Evolutionary conservation across 768 basidiomycete species (phyloP).

Genomic region (Hypsizygus marmoreus): DNA sequence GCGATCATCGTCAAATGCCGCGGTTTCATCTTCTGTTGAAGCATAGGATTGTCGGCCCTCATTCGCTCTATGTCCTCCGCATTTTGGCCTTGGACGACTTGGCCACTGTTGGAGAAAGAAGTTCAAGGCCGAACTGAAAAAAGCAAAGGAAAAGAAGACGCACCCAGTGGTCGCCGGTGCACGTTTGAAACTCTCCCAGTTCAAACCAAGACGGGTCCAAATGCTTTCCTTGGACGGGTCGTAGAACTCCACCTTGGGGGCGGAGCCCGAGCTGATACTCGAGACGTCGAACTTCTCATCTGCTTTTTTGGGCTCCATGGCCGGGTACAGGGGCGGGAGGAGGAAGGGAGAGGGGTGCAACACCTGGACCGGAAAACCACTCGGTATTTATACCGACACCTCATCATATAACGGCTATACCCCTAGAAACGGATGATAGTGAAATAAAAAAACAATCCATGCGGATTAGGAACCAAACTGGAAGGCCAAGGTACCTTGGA

Average conservation of each 20-base stretch:
- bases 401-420: conserved; percentile 2
- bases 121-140: neutral
- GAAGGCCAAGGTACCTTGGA: conserved; percentile 9
- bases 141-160: conserved; percentile 8
- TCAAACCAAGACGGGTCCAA: conserved; percentile 46
- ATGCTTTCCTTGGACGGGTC: conserved; percentile 48
- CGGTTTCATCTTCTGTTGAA: conserved; percentile 51
- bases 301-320: conserved; percentile 33
- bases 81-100: conserved; percentile 37
- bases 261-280: conserved; percentile 27
- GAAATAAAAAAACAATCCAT: neutral
- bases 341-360: conserved; percentile 7
- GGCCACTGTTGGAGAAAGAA: conserved; percentile 32
- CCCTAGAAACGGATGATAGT: conserved; percentile 8
- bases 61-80: conserved; percentile 36
- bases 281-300: conserved; percentile 34
- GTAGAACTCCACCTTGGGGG: conserved; percentile 39
- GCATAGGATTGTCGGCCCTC: conserved; percentile 43
- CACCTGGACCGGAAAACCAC: neutral
- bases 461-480: neutral
- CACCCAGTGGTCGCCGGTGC: conserved; percentile 49
- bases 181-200: conserved; percentile 46
- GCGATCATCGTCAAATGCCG: conserved; percentile 51
- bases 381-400: conserved; percentile 11
- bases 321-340: conserved; percentile 8